Conservation (phyloP, 2,329 filamentous ascomycete genomes). For the Calycina herbarum region DNA sequence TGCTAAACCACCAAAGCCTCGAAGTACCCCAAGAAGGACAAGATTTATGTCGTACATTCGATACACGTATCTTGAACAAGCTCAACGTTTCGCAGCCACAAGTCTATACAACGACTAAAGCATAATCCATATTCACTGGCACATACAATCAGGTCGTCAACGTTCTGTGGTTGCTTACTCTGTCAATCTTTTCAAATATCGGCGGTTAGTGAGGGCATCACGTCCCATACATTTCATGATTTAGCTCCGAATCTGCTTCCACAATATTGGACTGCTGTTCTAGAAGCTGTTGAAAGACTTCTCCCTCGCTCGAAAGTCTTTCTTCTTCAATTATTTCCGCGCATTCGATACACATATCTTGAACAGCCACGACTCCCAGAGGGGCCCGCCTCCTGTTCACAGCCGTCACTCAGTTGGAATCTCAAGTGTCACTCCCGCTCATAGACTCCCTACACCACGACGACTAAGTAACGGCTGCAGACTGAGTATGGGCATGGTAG, state of each 20-base stretch:
- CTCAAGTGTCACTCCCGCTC: too few relatives aligned
- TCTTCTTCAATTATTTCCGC: too few relatives aligned
- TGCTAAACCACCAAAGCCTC: too few relatives aligned
- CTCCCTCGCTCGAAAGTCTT: too few relatives aligned
- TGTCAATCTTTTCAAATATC: constrained; percentile 54
- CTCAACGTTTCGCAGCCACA: constrained; percentile 47
- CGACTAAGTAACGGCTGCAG: too few relatives aligned
- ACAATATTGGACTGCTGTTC: constrained; percentile 42
- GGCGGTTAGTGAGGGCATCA: constrained; percentile 39
- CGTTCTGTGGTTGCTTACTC: constrained; percentile 48
- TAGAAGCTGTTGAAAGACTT: constrained; percentile 23
- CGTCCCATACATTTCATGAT: constrained; percentile 39
- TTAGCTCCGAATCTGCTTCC: constrained; percentile 43
- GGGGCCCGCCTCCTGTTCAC: too few relatives aligned
- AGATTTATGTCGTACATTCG: constrained; percentile 5
- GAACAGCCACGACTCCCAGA: too few relatives aligned
- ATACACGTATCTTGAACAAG: constrained; percentile 24
- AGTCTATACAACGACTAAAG: constrained; percentile 42
- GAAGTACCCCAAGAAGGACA: too few relatives aligned
- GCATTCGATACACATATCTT: too few relatives aligned
- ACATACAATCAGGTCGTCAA: constrained; percentile 42
- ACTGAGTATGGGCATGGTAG: too few relatives aligned
- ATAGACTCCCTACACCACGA: too few relatives aligned
- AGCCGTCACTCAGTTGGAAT: too few relatives aligned
- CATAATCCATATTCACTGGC: constrained; percentile 45